Evolutionary conservation across 331 rosid species (phyloP).

Genomic region (Quercus lobata): DNA sequence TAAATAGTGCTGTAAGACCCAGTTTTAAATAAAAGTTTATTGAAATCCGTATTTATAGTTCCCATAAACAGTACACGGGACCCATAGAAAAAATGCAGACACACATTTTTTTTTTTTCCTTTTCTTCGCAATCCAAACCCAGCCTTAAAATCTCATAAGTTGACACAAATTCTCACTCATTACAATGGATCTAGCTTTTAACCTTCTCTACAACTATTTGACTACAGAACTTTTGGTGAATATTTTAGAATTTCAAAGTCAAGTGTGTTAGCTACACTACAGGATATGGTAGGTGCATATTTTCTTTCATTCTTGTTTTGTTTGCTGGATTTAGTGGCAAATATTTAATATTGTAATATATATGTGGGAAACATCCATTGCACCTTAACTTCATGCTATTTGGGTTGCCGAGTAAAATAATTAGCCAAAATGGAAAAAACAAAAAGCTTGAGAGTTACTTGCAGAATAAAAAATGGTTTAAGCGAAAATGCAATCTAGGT

Average conservation of each 20-base stretch:
- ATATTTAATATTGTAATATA: neutral
- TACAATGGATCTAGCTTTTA: no score
- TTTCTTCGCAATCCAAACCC: no score
- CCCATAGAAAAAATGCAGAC: no score
- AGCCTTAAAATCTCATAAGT: no score
- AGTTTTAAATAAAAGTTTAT: no score
- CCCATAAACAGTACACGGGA: fast-evolving
- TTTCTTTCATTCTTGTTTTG: neutral
- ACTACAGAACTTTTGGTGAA: no score
- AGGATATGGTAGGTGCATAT: neutral
- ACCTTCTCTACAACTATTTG: no score
- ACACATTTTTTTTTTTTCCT: no score
- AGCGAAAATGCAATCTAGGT: neutral
- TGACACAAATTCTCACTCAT: no score
- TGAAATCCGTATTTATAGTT: fast-evolving
- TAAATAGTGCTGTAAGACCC: fast-evolving
- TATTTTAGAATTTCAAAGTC: neutral
- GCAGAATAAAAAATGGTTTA: no score
- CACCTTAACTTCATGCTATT: neutral
- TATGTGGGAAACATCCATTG: slow-evolving; percentile 25
- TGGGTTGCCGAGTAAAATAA: slow-evolving; percentile 4
- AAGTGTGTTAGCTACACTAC: neutral
- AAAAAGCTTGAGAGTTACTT: neutral
- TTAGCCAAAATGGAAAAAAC: neutral
- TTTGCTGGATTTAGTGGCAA: neutral